Evolutionary conservation across 352 stramenopile genomes (phyloP).

Genomic region (Globisporangium heterothallicum): DNA sequence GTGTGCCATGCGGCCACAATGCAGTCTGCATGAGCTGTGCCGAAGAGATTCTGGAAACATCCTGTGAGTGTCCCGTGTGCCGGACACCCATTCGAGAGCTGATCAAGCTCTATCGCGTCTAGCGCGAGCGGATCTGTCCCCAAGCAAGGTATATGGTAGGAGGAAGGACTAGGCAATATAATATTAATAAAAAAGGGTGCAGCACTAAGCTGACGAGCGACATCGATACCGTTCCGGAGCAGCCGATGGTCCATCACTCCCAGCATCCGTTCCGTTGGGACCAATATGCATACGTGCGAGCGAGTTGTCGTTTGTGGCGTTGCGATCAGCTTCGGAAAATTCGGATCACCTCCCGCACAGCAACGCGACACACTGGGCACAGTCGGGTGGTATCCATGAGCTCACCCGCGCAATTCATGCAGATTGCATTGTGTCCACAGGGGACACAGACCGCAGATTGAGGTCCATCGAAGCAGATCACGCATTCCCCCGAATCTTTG

Average conservation of each 20-base stretch:
- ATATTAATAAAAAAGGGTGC: no score
- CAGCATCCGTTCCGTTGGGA: no score
- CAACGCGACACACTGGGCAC: conserved; percentile 72
- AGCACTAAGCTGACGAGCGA: no score
- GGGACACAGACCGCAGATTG: conserved; percentile 76
- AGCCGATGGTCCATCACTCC: no score
- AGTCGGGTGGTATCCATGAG: conserved; percentile 52
- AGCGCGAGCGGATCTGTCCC: no score
- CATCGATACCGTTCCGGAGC: no score
- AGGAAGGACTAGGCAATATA: no score
- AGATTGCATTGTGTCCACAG: conserved; percentile 85
- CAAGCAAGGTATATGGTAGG: no score
- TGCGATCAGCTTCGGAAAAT: conserved; percentile 74
- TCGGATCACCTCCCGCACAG: conserved; percentile 72
- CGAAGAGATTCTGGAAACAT: conserved; percentile 53
- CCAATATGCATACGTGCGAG: no score
- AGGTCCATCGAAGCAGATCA: conserved; percentile 80
- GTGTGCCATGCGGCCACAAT: conserved; percentile 80
- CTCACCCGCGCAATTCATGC: conserved; percentile 69
- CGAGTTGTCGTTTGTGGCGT: no score
- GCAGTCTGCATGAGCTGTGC: conserved; percentile 77
- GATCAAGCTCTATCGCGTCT: conserved; percentile 79
- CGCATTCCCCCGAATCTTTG: conserved; percentile 39
- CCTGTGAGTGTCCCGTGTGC: conserved; percentile 68
- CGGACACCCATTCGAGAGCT: conserved; percentile 59